A percentile compares a stretch with the other conserved stretches of the same genome.
phyloP scores from a whole-genome alignment of 2,329 filamentous ascomycete species.

The Venturia oleaginea region DNA sequence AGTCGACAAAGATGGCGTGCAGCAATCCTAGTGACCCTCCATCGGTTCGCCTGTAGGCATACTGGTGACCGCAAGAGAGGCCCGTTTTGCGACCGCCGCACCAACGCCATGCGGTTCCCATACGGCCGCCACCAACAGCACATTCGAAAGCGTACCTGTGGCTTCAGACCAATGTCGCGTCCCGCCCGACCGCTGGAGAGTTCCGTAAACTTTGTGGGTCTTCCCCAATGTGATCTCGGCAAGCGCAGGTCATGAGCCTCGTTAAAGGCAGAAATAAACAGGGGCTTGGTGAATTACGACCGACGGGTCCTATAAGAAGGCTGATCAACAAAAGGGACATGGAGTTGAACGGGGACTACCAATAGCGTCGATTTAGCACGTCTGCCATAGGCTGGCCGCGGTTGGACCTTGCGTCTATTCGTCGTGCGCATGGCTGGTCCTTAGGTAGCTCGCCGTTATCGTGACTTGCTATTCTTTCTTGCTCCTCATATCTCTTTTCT shows the following conservation, averaged over 20 bases:
- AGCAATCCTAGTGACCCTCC: background rate
- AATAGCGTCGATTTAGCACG: slow-evolving; percentile 5
- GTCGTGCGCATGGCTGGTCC: background rate
- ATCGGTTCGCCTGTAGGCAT: background rate
- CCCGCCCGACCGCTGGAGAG: background rate
- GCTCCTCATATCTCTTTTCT: background rate
- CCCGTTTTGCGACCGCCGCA: background rate
- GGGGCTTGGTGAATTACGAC: background rate
- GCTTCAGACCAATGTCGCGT: slow-evolving; percentile 3
- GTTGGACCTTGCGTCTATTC: background rate
- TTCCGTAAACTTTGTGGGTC: background rate
- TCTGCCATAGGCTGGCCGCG: background rate
- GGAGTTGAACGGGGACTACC: background rate
- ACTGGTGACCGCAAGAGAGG: slow-evolving; percentile 2
- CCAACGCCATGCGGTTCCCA: slow-evolving; percentile 1
- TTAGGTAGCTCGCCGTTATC: background rate
- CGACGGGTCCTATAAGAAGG: background rate
- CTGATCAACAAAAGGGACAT: slow-evolving; percentile 3
- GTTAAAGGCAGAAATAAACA: background rate
- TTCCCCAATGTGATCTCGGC: background rate
- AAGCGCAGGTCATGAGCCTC: background rate
- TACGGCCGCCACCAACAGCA: background rate
- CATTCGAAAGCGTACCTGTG: background rate
- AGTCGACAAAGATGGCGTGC: background rate
- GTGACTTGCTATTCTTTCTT: background rate